phyloP scores from a whole-genome alignment of 83 land plant genomes.

The Thuja plicata region DNA sequence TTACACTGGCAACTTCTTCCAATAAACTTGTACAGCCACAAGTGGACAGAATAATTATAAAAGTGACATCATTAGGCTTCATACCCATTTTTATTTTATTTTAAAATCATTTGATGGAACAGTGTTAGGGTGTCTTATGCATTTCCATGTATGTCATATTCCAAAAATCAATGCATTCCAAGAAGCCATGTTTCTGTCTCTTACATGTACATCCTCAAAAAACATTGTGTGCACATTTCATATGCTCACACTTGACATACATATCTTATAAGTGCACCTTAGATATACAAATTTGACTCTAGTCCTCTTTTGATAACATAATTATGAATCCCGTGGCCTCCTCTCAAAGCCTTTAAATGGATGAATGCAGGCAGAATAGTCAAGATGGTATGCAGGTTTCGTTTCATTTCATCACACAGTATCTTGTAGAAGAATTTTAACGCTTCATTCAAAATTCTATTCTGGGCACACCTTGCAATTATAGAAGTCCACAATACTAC shows the following conservation, averaged over 20 bases:
- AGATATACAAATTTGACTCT: conserved; percentile 28
- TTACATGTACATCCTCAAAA: conserved; percentile 51
- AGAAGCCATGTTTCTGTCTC: conserved; percentile 43
- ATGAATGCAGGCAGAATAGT: conserved; percentile 54
- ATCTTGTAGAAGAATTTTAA: conserved; percentile 28
- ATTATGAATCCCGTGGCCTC: conserved; percentile 48
- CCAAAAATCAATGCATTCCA: conserved; percentile 65
- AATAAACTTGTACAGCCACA: too few species aligned
- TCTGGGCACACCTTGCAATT: conserved; percentile 44
- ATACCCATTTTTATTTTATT: conserved; percentile 8
- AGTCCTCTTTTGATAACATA: conserved; percentile 44
- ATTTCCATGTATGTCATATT: conserved; percentile 53
- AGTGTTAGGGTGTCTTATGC: conserved; percentile 33
- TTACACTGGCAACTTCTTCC: too few species aligned
- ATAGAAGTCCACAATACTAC: conserved; percentile 51
- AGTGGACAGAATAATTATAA: conserved; percentile 57
- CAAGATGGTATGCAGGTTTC: conserved; percentile 35
- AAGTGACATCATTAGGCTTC: conserved; percentile 51
- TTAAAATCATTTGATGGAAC: conserved; percentile 45
- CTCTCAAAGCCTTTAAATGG: conserved; percentile 26
- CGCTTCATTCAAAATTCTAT: conserved; percentile 25
- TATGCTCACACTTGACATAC: conserved; percentile 31
- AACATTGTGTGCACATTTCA: conserved; percentile 36
- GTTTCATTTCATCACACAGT: conserved; percentile 27
- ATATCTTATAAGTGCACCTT: conserved; percentile 51